Conservation (phyloP, 1,139 yeast genomes). For the Kurtzmaniella natalensis region DNA sequence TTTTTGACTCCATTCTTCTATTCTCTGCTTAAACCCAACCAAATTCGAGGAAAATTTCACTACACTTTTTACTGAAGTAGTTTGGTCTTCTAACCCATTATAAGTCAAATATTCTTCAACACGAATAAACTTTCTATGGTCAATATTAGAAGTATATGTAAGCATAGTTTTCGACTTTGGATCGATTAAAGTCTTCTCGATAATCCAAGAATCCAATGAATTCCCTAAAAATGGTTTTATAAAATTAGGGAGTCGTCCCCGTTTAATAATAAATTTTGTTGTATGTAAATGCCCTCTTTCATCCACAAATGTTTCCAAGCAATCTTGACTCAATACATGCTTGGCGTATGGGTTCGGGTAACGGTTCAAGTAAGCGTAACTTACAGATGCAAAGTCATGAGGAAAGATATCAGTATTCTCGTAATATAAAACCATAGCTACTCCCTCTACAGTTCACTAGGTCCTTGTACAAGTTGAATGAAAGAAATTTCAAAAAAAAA, state of each 20-base stretch:
- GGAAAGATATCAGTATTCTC: slow-evolving; percentile 51
- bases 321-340: slow-evolving; percentile 87
- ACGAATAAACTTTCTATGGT: slow-evolving; percentile 73
- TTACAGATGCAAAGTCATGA: slow-evolving; percentile 68
- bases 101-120: slow-evolving; percentile 74
- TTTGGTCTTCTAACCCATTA: slow-evolving; percentile 14
- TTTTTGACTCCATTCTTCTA: slow-evolving; percentile 79
- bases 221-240: slow-evolving; percentile 73
- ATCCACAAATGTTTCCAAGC: slow-evolving; percentile 58
- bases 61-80: slow-evolving; percentile 41
- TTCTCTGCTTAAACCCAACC: slow-evolving; percentile 61
- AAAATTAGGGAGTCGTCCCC: slow-evolving; percentile 80
- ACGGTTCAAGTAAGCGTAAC: slow-evolving; percentile 76
- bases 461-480: no score
- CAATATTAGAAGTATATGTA: slow-evolving; percentile 80
- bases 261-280: slow-evolving; percentile 71
- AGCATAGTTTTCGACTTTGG: slow-evolving; percentile 52
- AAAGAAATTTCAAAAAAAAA: no score
- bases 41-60: slow-evolving; percentile 77
- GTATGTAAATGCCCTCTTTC: slow-evolving; percentile 62
- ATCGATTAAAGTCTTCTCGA: slow-evolving; percentile 76
- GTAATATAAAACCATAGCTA: slow-evolving; percentile 64
- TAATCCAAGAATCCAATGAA: slow-evolving; percentile 74
- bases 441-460: no score
- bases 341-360: slow-evolving; percentile 88